A percentile compares a stretch with the other conserved stretches of the same genome.
These are phyloP conservation scores for Tuber indicum DNA, from an alignment of 495 filamentous ascomycete species.

Conservation along the genomic window DNA sequence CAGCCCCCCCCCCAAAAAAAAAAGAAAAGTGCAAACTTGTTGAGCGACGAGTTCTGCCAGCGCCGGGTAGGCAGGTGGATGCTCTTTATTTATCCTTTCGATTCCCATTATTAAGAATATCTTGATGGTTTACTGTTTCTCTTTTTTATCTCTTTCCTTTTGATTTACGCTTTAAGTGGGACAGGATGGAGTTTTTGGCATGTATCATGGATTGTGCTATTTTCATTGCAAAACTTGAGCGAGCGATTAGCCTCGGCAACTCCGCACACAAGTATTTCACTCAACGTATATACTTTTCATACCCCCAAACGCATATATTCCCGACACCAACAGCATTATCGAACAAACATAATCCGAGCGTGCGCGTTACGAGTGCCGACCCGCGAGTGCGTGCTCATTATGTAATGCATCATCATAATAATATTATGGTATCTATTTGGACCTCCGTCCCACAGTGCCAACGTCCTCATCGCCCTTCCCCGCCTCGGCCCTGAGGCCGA, in stretches of 20 bases:
- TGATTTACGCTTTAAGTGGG: conserved; percentile 22
- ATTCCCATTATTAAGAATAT: conserved; percentile 16
- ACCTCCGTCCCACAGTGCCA: conserved; percentile 14
- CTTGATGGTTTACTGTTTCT: conserved; percentile 24
- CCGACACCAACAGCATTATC: neutral
- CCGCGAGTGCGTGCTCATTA: neutral
- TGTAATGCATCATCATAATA: neutral
- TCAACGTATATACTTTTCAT: neutral
- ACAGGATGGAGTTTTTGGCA: conserved; percentile 3
- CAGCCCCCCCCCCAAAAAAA: conserved; percentile 7
- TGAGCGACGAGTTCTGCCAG: neutral
- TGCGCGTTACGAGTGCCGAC: neutral
- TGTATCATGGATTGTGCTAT: neutral
- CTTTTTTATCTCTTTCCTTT: conserved; percentile 13
- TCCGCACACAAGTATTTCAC: neutral
- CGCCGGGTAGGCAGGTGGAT: neutral
- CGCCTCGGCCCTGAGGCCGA: conserved; percentile 14
- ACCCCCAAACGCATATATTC: neutral
- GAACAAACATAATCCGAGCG: neutral
- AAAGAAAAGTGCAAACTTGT: neutral
- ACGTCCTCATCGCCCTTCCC: conserved; percentile 21
- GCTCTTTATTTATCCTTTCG: neutral
- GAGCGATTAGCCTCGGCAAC: neutral
- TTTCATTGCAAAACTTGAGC: neutral
- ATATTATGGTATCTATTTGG: conserved; percentile 10